A percentile compares a stretch with the other conserved stretches of the same genome.
Evolutionary conservation across 306 rosid species (phyloP).

Genomic region (Arachis stenosperma): DNA sequence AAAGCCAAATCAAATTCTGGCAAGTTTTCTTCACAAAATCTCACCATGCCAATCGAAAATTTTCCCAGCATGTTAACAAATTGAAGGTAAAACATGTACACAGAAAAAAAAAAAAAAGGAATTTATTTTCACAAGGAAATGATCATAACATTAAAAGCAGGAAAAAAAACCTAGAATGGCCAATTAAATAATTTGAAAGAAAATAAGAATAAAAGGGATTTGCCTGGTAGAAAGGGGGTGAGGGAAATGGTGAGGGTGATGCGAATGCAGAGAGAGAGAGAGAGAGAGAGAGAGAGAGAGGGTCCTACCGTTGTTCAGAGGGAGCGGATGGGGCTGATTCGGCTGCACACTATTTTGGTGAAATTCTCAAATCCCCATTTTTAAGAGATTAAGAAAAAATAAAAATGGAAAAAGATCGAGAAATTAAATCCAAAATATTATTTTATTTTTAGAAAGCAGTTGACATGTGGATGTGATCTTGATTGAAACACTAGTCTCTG

Average conservation of each 20-base stretch:
- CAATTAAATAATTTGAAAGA: neutral
- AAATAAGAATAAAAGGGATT: conserved; percentile 20
- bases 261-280: neutral
- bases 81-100: conserved; percentile 12
- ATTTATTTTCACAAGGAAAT: neutral
- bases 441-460: neutral
- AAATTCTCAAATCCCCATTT: conserved; percentile 2
- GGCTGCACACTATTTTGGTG: conserved; percentile 34
- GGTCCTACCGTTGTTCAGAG: conserved; percentile 42
- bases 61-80: conserved; percentile 13
- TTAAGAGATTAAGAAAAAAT: neutral
- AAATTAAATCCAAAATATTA: no score
- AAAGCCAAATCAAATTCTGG: conserved; percentile 34
- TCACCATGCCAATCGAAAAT: conserved; percentile 3
- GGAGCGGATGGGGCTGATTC: conserved; percentile 17
- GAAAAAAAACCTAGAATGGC: conserved; percentile 10
- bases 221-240: conserved; percentile 22
- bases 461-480: neutral
- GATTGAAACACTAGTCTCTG: neutral
- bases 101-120: neutral
- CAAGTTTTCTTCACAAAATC: conserved; percentile 24
- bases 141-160: neutral
- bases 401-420: no score
- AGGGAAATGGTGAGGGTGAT: neutral
- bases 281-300: neutral